A percentile compares a stretch with the other conserved stretches of the same genome.
phyloP scores from a whole-genome alignment of 805 yeast genomes.

The Pichia phayaonensis region DNA sequence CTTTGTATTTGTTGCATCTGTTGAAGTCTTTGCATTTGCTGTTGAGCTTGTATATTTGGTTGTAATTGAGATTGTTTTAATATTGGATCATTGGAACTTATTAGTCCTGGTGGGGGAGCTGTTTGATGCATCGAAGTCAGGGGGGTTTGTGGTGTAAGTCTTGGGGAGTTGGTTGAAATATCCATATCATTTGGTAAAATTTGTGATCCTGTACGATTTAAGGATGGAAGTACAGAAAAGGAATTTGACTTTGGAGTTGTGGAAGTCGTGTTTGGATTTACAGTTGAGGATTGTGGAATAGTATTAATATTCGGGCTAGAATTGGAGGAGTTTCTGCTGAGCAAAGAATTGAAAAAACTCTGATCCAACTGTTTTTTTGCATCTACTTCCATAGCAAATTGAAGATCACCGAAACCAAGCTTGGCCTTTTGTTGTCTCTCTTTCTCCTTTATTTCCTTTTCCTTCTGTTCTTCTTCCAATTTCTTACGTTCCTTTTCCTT shows the following conservation, averaged over 20 bases:
- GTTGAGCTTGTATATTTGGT: not conserved
- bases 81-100: not conserved
- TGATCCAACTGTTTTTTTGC: conserved; percentile 16
- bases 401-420: conserved; percentile 11
- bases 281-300: not conserved
- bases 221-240: not conserved
- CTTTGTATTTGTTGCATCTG: conserved; percentile 3
- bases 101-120: not conserved
- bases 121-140: not conserved
- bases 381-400: conserved; percentile 15
- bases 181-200: not conserved
- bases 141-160: not conserved
- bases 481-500: not conserved
- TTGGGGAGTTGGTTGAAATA: not conserved
- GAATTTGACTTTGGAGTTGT: not conserved
- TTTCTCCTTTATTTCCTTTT: not conserved
- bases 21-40: not conserved
- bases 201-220: not conserved
- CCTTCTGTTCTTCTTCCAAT: not conserved
- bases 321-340: conserved; percentile 2
- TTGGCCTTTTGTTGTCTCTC: not conserved
- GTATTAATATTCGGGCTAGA: not conserved
- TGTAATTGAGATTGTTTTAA: not conserved
- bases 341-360: conserved; percentile 18
- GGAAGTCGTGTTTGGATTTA: not conserved